A percentile compares a stretch with the other conserved stretches of the same genome.
phyloP scores from a whole-genome alignment of 1,139 yeast genomes.

The Meyerozyma guilliermondii region DNA sequence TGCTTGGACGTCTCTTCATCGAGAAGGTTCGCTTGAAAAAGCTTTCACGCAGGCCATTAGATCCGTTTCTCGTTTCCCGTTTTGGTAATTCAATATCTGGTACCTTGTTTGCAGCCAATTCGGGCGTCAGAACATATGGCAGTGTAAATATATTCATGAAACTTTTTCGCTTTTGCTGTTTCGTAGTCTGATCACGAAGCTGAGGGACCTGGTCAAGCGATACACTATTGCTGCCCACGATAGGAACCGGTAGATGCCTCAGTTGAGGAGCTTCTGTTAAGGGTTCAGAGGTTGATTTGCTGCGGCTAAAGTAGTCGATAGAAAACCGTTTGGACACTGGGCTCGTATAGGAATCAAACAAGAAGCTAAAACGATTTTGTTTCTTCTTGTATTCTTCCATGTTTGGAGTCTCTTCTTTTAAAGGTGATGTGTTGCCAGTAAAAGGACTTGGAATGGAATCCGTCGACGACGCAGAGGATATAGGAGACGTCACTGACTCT shows the following conservation, averaged over 20 bases:
- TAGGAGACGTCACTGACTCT: conserved; percentile 5
- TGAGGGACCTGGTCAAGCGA: conserved; percentile 1
- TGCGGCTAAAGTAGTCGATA: conserved; percentile 1
- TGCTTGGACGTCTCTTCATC: not conserved
- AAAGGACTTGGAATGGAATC: not conserved
- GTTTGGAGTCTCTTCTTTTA: not conserved
- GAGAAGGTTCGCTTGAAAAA: conserved; percentile 1
- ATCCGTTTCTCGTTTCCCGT: not conserved
- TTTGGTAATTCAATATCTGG: not conserved
- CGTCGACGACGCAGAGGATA: conserved; percentile 7
- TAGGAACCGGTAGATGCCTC: not conserved
- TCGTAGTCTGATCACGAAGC: not conserved
- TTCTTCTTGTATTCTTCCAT: not conserved
- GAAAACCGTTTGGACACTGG: conserved; percentile 1
- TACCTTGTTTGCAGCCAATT: not conserved
- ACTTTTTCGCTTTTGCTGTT: not conserved
- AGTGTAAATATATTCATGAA: not conserved
- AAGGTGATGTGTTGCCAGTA: not conserved
- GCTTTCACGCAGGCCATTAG: not conserved
- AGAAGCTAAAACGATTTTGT: not conserved
- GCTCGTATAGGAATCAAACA: not conserved
- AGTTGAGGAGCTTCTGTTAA: not conserved
- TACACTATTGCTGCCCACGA: not conserved
- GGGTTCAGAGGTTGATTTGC: not conserved
- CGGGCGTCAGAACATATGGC: conserved; percentile 1